Conservation (phyloP, 805 yeast genomes). For the Sugiyamaella valdiviana region DNA sequence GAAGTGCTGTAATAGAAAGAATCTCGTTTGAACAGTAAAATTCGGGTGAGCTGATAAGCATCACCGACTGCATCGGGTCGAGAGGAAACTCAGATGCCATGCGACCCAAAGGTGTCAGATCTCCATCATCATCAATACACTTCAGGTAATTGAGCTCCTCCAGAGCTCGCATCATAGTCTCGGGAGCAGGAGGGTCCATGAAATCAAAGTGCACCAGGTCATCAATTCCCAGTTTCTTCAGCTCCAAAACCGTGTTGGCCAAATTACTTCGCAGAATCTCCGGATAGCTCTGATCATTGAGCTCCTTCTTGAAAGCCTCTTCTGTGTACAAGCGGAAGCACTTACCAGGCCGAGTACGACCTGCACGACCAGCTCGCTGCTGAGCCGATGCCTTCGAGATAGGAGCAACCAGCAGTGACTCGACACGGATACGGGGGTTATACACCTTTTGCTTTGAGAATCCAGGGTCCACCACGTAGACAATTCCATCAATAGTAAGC, state of each 20-base stretch:
- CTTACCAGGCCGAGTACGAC: slow-evolving; percentile 98
- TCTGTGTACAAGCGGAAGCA: slow-evolving; percentile 95
- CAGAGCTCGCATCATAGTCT: slow-evolving; percentile 98
- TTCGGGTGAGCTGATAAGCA: slow-evolving; percentile 82
- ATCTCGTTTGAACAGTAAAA: slow-evolving; percentile 85
- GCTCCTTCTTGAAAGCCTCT: slow-evolving; percentile 89
- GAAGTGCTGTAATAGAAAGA: slow-evolving; percentile 78
- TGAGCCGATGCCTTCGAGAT: slow-evolving; percentile 96
- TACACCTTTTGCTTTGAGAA: slow-evolving; percentile 94
- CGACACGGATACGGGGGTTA: slow-evolving; percentile 93
- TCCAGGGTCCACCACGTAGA: slow-evolving; percentile 96
- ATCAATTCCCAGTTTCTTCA: slow-evolving; percentile 90
- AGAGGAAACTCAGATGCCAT: slow-evolving; percentile 88
- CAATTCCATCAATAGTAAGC: slow-evolving; percentile 94
- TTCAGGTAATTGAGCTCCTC: slow-evolving; percentile 89
- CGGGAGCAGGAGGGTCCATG: slow-evolving; percentile 99
- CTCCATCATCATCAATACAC: slow-evolving; percentile 89
- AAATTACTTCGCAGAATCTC: slow-evolving; percentile 88
- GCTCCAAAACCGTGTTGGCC: slow-evolving; percentile 84
- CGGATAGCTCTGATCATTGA: slow-evolving; percentile 93
- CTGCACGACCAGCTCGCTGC: slow-evolving; percentile 99
- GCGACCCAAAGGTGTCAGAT: slow-evolving; percentile 82
- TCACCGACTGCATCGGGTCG: slow-evolving; percentile 92
- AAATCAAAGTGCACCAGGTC: slow-evolving; percentile 96
- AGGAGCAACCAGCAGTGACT: slow-evolving; percentile 88